phyloP scores from a whole-genome alignment of 768 basidiomycete genomes.

The Chiua virens region DNA sequence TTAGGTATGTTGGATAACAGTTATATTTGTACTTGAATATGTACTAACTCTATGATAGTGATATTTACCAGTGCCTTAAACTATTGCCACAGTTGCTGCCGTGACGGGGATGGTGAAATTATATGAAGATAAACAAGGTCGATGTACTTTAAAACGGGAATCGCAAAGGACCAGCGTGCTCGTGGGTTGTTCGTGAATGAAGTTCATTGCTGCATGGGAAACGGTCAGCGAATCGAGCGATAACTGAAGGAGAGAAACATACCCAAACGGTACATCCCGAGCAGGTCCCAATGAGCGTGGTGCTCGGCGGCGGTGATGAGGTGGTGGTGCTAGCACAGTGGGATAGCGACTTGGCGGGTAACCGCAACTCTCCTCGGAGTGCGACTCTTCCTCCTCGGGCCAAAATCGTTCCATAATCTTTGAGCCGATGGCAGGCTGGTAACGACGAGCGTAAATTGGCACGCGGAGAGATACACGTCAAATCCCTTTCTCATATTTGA shows the following conservation, averaged over 20 bases:
- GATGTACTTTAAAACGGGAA: conserved; percentile 29
- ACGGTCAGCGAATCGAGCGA: background rate
- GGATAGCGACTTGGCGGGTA: conserved; percentile 12
- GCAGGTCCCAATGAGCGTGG: conserved; percentile 13
- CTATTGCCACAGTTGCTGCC: conserved; percentile 11
- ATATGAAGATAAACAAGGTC: background rate
- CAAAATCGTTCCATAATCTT: conserved; percentile 33
- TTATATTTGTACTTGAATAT: conserved; percentile 1
- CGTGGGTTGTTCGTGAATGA: conserved; percentile 14
- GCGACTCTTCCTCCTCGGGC: conserved; percentile 26
- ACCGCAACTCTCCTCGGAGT: conserved; percentile 23
- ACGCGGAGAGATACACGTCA: conserved; percentile 9
- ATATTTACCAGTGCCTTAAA: conserved; percentile 17
- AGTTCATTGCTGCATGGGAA: conserved; percentile 13
- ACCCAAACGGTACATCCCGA: conserved; percentile 16
- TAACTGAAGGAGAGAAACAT: background rate
- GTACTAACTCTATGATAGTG: conserved; percentile 14
- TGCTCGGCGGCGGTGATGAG: conserved; percentile 28
- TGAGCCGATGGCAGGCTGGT: conserved; percentile 26
- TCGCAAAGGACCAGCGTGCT: conserved; percentile 18
- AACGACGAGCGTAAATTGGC: background rate
- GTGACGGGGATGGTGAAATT: background rate
- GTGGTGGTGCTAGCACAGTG: conserved; percentile 27
- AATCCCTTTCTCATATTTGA: background rate
- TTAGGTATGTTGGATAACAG: conserved; percentile 13